phyloP scores from a whole-genome alignment of 2,329 filamentous ascomycete genomes.

The Pleurostoma richardsiae region DNA sequence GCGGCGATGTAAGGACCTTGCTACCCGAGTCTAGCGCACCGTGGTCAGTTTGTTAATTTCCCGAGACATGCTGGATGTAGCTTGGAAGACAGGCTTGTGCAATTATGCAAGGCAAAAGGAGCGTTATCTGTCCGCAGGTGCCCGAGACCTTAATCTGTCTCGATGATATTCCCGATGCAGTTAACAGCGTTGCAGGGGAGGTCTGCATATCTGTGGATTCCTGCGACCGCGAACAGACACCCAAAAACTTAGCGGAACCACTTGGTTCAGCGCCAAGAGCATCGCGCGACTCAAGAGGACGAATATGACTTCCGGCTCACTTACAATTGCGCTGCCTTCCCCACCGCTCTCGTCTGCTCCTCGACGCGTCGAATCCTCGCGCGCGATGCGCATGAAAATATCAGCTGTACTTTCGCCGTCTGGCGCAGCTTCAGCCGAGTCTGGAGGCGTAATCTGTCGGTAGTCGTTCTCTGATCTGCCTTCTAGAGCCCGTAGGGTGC shows the following conservation, averaged over 20 bases:
- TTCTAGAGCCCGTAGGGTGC: slow-evolving; percentile 46
- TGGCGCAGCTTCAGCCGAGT: slow-evolving; percentile 27
- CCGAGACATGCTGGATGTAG: background rate
- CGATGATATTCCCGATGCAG: background rate
- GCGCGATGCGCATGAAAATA: slow-evolving; percentile 54
- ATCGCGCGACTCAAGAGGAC: slow-evolving; percentile 8
- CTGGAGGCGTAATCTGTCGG: slow-evolving; percentile 32
- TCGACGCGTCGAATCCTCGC: slow-evolving; percentile 42
- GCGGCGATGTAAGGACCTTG: slow-evolving; percentile 41
- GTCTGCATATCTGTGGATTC: background rate
- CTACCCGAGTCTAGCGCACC: slow-evolving; percentile 38
- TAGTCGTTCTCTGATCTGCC: slow-evolving; percentile 32
- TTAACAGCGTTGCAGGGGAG: background rate
- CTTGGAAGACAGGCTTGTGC: background rate
- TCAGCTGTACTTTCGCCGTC: slow-evolving; percentile 52
- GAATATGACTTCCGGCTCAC: slow-evolving; percentile 19
- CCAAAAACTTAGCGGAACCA: slow-evolving; percentile 7
- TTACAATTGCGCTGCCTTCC: slow-evolving; percentile 39
- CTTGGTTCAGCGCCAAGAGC: slow-evolving; percentile 4
- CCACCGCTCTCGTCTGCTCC: slow-evolving; percentile 24
- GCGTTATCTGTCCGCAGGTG: too few species aligned
- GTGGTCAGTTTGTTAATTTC: slow-evolving; percentile 15
- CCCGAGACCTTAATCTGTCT: background rate
- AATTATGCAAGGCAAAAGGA: too few species aligned
- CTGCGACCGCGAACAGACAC: background rate